Percentiles rank a stretch among this genome's conserved stretches.
Evolutionary conservation across 2,329 filamentous ascomycete genomes (phyloP).

Genomic region (Aspergillus luchuensis): DNA sequence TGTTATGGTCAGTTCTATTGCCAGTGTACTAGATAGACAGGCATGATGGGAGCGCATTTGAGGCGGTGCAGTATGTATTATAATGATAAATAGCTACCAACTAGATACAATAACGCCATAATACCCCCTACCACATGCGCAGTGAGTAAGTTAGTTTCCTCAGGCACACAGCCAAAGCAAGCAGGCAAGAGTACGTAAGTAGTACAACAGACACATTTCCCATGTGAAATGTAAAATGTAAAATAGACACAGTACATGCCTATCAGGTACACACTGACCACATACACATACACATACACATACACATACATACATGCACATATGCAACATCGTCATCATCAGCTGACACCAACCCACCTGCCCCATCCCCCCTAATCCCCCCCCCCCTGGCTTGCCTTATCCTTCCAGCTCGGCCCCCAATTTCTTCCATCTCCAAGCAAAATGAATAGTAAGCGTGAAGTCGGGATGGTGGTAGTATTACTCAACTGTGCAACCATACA

Average conservation of each 20-base stretch:
- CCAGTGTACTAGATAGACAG: conserved; percentile 52
- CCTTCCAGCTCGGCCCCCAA: background rate
- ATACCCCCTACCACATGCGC: too few species aligned
- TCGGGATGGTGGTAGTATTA: too few species aligned
- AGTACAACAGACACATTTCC: too few species aligned
- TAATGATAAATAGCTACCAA: background rate
- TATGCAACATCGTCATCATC: background rate
- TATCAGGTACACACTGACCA: background rate
- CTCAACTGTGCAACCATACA: too few species aligned
- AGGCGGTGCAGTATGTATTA: background rate
- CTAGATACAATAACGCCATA: background rate
- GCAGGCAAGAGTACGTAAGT: too few species aligned
- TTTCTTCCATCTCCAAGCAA: background rate
- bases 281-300: background rate
- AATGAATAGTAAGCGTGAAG: too few species aligned
- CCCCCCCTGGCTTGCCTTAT: background rate
- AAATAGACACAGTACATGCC: background rate
- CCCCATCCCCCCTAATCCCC: background rate
- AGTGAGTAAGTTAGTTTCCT: too few species aligned
- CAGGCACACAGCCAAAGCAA: too few species aligned
- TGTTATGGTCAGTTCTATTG: conserved; percentile 87
- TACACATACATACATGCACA: background rate
- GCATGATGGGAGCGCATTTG: background rate
- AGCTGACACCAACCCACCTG: background rate
- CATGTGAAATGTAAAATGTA: too few species aligned